Base-by-base conservation (phyloP, 1,139 yeast species). In the Nakaseomyces delphensis region DNA sequence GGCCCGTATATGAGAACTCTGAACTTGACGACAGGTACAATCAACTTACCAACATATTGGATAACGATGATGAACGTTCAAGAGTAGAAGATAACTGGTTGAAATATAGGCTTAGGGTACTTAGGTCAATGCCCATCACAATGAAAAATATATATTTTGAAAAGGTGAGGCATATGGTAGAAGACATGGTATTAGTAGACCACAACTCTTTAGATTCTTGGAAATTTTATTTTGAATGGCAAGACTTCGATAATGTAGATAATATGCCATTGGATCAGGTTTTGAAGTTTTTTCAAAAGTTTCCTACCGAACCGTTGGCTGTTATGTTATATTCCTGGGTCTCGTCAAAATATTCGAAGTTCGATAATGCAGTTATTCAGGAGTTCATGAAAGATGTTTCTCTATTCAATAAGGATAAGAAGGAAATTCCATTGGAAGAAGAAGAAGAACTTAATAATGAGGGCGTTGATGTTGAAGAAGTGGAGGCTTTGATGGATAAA, bases 211-310 rank as follows among this genome's bases (percentile, higher is more conserved):
- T 73, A 23, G 66, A 74, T 32, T 86, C 91, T 1, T 91, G 96
- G 95, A 70, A 73, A 40, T 58, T 82, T 11, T 77, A 77, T 52
- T 76, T 87, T 51, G 95, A 91, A 53, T 83, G 91, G 82, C 52
- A 65, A 28, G 96, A 91, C 58, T 72, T 71, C 7, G 60, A 58
- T 3, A 64, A 69, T 8, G 59, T 86, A 11, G 57, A 63, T 20
- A 71, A 73, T 2, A 58, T 84, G 41, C 79, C 79, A 40, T 57
- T 70, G 23, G 68, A 65, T 3, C 56, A 68, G 7, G 53, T 86
- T 1, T 52, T 67, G 4, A 68, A 66, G 30, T 85, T 74, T 55
- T 64, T 83, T 35, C 66, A 68, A 31, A 59, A 67, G 23, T 86
- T 84, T 60, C 80, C 79, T 3, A 65, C 63, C 18, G 76, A 76